Evolutionary conservation across 768 basidiomycete species (phyloP).

Genomic region (Boletus tylopilopsis): DNA sequence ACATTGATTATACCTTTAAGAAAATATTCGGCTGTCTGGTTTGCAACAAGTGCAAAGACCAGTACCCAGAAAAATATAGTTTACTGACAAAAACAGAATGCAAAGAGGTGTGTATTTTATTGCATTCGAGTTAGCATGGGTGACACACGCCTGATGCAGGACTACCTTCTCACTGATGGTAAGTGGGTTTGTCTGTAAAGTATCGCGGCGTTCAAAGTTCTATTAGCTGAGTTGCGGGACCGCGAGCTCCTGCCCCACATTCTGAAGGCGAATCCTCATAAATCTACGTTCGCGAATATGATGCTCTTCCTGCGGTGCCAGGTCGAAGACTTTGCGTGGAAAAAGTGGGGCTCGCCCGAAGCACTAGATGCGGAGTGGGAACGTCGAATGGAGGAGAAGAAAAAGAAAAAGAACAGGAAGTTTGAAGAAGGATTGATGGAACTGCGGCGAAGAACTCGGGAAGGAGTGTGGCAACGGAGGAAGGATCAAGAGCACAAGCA

Average conservation of each 20-base stretch:
- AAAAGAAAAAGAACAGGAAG: constrained; percentile 88
- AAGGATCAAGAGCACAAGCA: constrained; percentile 89
- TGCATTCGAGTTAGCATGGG: background rate
- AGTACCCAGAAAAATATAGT: constrained; percentile 88
- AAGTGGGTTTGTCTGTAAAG: constrained; percentile 26
- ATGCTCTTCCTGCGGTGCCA: constrained; percentile 95
- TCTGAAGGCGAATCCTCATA: constrained; percentile 92
- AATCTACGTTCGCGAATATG: constrained; percentile 96
- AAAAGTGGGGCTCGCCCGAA: constrained; percentile 96
- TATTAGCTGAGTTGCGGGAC: constrained; percentile 87
- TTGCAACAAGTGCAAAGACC: constrained; percentile 88
- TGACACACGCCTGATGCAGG: constrained; percentile 40
- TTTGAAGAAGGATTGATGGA: constrained; percentile 90
- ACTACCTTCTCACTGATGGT: constrained; percentile 95
- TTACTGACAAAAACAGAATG: constrained; percentile 98
- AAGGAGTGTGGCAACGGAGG: constrained; percentile 85
- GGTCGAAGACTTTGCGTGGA: constrained; percentile 95
- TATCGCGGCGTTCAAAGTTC: background rate
- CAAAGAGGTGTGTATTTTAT: constrained; percentile 63
- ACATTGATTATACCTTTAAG: constrained; percentile 80
- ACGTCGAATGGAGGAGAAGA: constrained; percentile 73
- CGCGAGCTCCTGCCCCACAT: constrained; percentile 90
- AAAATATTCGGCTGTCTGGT: constrained; percentile 83
- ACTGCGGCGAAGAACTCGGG: constrained; percentile 77
- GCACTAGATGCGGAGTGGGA: constrained; percentile 88